Base-by-base conservation (phyloP, 2,329 filamentous ascomycete species). In the Pseudonectria foliicola region DNA sequence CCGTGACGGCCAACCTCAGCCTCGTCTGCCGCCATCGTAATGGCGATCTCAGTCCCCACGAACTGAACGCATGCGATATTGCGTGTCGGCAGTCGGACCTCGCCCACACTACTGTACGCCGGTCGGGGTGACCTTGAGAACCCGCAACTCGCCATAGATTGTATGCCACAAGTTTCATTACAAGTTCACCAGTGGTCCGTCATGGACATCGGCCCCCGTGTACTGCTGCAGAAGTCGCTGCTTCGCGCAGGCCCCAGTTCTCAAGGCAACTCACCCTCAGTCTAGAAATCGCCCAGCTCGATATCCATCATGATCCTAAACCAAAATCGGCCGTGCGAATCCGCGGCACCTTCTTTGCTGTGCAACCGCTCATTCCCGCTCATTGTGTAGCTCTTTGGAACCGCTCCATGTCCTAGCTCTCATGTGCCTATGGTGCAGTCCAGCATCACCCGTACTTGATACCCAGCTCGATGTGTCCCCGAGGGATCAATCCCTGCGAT, bases 91-190 rank as follows among this genome's bases (percentile, higher is more conserved):
- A 93, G 65, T 36, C 66, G 70, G 44, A 95, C 70, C 63, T 87
- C 75, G 6, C 85, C 87, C 5, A 89, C 68, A 89, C 68, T 21
- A 94, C 62, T 50, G n/a, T n/a, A 79, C 66, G 3, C 86, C 87
- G 33, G 72, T 60, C 4, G 79, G 75, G 31, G 73, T 77, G 52
- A 95, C 81, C 56, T 83, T 77, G 45, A 94, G 64, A 15, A 95
- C 85, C 40, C 77, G 75, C 39, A 75, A 68, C 43, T 82, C 84
- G 35, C 87, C 87, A 55, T 86, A 92, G n/a, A 92, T 70, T 7
- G 86, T 85, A 42, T 84, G 80, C 89, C 90, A 95, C 52, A 95
- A 71, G 63, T 83, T 82, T n/a, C 87, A 88, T 35, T 93, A 77
- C 28, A 72, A 74, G 54, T 95, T 89, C 52, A 93, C 75, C 43